These are phyloP conservation scores for Pichiaceae sp. DNA, from an alignment of 1,139 yeast genomes.

Conservation along the genomic window DNA sequence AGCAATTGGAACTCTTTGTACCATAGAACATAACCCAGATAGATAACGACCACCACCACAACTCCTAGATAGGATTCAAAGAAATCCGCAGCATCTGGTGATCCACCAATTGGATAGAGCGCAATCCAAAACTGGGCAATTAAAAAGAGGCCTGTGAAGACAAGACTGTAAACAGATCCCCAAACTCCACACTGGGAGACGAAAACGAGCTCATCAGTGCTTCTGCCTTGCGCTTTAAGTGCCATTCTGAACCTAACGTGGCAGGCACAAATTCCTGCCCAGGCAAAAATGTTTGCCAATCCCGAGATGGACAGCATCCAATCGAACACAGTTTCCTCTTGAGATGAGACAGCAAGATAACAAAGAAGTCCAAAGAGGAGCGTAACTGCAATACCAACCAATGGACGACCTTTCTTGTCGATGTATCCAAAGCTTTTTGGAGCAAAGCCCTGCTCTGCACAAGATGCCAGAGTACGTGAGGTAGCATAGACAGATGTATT, in stretches of 20 bases:
- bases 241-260: slow-evolving; percentile 74
- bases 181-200: slow-evolving; percentile 53
- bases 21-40: slow-evolving; percentile 20
- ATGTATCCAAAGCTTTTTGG: slow-evolving; percentile 63
- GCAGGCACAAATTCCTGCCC: slow-evolving; percentile 66
- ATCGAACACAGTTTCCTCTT: slow-evolving; percentile 54
- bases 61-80: slow-evolving; percentile 42
- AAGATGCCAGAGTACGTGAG: slow-evolving; percentile 69
- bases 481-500: slow-evolving; percentile 68
- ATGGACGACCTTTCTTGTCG: slow-evolving; percentile 64
- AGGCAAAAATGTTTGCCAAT: slow-evolving; percentile 68
- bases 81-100: slow-evolving; percentile 28
- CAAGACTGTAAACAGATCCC: slow-evolving; percentile 60
- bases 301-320: slow-evolving; percentile 82
- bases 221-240: slow-evolving; percentile 51
- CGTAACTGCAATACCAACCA: slow-evolving; percentile 49
- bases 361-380: slow-evolving; percentile 56
- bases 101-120: slow-evolving; percentile 28
- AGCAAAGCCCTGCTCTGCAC: slow-evolving; percentile 72
- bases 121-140: slow-evolving; percentile 54
- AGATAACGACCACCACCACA: slow-evolving; percentile 36
- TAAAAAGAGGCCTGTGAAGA: slow-evolving; percentile 50
- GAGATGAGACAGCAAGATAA: slow-evolving; percentile 57
- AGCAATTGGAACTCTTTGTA: slow-evolving; percentile 29
- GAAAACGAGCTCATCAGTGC: slow-evolving; percentile 55